Evolutionary conservation across 2,329 filamentous ascomycete species (phyloP).

Genomic region (Zymoseptoria passerinii): DNA sequence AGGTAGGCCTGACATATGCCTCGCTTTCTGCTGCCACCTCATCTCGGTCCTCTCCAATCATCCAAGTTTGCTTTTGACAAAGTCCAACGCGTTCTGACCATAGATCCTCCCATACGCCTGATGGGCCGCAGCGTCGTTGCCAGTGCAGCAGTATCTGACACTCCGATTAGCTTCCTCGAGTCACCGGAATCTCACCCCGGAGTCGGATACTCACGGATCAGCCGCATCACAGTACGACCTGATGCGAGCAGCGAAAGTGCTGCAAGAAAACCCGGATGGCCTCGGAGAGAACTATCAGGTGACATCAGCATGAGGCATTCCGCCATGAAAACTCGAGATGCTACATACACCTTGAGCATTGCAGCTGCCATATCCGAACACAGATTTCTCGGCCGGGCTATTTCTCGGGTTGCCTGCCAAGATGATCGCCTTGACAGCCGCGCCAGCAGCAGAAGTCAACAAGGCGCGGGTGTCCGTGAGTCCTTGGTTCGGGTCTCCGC

Average conservation of each 20-base stretch:
- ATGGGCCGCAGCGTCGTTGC: conserved; percentile 52
- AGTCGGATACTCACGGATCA: conserved; percentile 38
- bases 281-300: conserved; percentile 51
- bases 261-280: conserved; percentile 49
- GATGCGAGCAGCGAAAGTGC: conserved; percentile 46
- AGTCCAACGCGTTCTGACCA: conserved; percentile 49
- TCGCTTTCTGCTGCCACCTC: not conserved
- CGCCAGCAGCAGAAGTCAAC: conserved; percentile 12
- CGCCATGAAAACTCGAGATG: too few relatives aligned
- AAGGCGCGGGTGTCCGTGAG: conserved; percentile 37
- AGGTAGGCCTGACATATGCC: not conserved
- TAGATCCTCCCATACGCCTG: conserved; percentile 56
- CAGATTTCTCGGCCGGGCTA: conserved; percentile 42
- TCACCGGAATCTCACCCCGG: too few relatives aligned
- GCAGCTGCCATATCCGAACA: conserved; percentile 57
- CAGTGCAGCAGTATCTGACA: conserved; percentile 52
- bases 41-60: not conserved
- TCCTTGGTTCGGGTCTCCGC: conserved; percentile 42
- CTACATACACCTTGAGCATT: conserved; percentile 48
- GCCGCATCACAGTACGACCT: conserved; percentile 57
- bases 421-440: conserved; percentile 23
- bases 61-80: conserved; percentile 48
- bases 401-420: conserved; percentile 41
- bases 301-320: not conserved
- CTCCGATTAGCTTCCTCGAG: not conserved